A percentile compares a stretch with the other conserved stretches of the same genome.
phyloP scores from a whole-genome alignment of 495 filamentous ascomycete genomes.

The Lasiosphaeria ovina region DNA sequence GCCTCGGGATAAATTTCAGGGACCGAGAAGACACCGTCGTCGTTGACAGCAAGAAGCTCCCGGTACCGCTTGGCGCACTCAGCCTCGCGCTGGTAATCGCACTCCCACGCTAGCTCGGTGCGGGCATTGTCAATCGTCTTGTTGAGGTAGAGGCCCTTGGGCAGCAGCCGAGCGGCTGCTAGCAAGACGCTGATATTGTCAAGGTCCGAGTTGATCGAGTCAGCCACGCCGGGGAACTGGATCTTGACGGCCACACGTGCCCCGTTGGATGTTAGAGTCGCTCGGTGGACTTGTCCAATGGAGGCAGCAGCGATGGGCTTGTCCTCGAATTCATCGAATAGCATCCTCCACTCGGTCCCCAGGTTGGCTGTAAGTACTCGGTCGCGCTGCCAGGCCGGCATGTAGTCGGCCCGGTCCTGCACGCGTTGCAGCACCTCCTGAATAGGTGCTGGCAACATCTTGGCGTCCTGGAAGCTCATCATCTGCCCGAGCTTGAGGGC shows the following conservation, averaged over 20 bases:
- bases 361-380: slow-evolving; percentile 75
- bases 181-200: slow-evolving; percentile 89
- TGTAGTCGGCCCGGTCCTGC: slow-evolving; percentile 96
- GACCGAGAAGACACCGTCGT: slow-evolving; percentile 70
- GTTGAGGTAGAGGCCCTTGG: slow-evolving; percentile 89
- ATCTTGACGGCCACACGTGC: slow-evolving; percentile 88
- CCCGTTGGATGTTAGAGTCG: slow-evolving; percentile 71
- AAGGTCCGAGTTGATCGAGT: slow-evolving; percentile 92
- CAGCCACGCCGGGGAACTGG: slow-evolving; percentile 95
- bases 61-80: slow-evolving; percentile 72
- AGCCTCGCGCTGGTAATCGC: slow-evolving; percentile 89
- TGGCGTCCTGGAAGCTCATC: slow-evolving; percentile 97
- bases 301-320: slow-evolving; percentile 95
- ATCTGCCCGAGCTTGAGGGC: slow-evolving; percentile 97
- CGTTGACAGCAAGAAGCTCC: slow-evolving; percentile 61
- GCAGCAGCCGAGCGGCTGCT: slow-evolving; percentile 82
- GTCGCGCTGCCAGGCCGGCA: slow-evolving; percentile 90
- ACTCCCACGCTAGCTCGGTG: slow-evolving; percentile 91
- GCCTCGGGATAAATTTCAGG: slow-evolving; percentile 76
- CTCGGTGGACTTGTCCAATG: slow-evolving; percentile 93
- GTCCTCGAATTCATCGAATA: slow-evolving; percentile 84
- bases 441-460: slow-evolving; percentile 84
- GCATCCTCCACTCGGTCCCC: slow-evolving; percentile 78
- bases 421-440: slow-evolving; percentile 87
- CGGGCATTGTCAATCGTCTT: slow-evolving; percentile 98